A percentile compares a stretch with the other conserved stretches of the same genome.
These are phyloP conservation scores for Backusella liffmaniae DNA, from an alignment of 192 early-diverging fungal genomes.

Conservation along the genomic window DNA sequence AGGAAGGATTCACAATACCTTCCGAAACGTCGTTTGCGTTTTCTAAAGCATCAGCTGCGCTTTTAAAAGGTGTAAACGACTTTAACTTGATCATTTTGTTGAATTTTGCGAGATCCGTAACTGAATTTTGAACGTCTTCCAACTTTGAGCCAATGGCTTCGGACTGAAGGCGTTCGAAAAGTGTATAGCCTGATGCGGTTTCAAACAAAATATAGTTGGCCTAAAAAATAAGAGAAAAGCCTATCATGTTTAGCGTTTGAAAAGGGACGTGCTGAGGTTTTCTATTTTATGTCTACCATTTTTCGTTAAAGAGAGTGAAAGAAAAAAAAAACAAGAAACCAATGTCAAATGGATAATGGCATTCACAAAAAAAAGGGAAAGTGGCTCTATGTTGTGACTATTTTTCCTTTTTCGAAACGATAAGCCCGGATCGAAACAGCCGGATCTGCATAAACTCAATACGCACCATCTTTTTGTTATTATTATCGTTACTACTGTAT, in stretches of 20 bases:
- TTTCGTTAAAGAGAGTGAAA: too few species aligned
- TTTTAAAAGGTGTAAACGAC: slow-evolving; percentile 95
- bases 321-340: too few species aligned
- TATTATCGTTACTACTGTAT: not conserved
- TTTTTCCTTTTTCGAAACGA: not conserved
- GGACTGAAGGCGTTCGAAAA: slow-evolving; percentile 89
- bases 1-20: slow-evolving; percentile 83
- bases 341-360: too few species aligned
- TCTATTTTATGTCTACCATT: too few species aligned
- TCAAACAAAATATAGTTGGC: slow-evolving; percentile 83
- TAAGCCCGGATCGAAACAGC: too few species aligned
- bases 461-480: not conserved
- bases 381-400: not conserved
- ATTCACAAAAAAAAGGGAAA: not conserved
- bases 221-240: not conserved
- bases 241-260: too few species aligned
- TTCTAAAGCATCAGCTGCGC: slow-evolving; percentile 93
- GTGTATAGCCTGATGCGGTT: slow-evolving; percentile 93
- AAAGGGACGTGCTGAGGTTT: too few species aligned
- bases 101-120: slow-evolving; percentile 65
- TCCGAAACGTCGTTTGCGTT: slow-evolving; percentile 98
- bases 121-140: slow-evolving; percentile 77
- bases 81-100: slow-evolving; percentile 87
- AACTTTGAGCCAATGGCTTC: slow-evolving; percentile 96
- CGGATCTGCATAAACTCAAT: not conserved